Base-by-base conservation (phyloP, 805 yeast genomes). In the Wickerhamiella allomyrinae region DNA sequence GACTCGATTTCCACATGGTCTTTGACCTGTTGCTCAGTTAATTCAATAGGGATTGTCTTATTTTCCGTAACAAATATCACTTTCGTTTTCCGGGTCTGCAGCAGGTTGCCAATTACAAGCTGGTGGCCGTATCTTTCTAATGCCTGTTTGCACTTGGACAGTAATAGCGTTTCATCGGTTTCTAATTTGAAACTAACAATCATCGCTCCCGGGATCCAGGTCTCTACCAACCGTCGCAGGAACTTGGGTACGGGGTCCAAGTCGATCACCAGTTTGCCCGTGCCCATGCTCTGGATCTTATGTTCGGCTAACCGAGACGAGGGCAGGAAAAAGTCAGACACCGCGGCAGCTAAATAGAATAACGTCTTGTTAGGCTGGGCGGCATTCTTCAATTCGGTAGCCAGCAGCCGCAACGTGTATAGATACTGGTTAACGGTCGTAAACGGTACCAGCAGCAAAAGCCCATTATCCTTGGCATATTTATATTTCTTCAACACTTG, bases 211-310 rank as follows among this genome's bases (percentile, higher is more conserved):
- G 93, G 94, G 0, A 95, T 95, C 98, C 98, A 91, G 9, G 77
- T 71, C 49, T 84, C 93, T 1, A 87, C 96, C 46, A 91, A 65
- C 43, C 95, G 68, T 49, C 84, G 74, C 53, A 91, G 69, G 53
- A 91, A 89, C 57, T 91, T 91, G 15, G 98, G 98, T 3, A 91
- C 98, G 4, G 95, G 97, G 57, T 89, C 96, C 49, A 91, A 65
- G 51, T 86, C 81, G 9, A 91, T 83, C 7, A 79, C 73, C 36
- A 91, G 65, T 55, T 82, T 84, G 7, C 74, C 73, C 14, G 65
- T 63, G 23, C 68, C 73, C 45, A 76, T 77, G 4, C 93, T 79
- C 61, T 91, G 98, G 47, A 91, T 91, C 62, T 91, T 91, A 63
- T 91, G 99, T 53, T 85, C 86, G 2, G 96, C 94, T 53, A 86